These are phyloP conservation scores for Hanseniaspora nectarophila DNA, from an alignment of 805 yeast genomes.

Conservation along the genomic window DNA sequence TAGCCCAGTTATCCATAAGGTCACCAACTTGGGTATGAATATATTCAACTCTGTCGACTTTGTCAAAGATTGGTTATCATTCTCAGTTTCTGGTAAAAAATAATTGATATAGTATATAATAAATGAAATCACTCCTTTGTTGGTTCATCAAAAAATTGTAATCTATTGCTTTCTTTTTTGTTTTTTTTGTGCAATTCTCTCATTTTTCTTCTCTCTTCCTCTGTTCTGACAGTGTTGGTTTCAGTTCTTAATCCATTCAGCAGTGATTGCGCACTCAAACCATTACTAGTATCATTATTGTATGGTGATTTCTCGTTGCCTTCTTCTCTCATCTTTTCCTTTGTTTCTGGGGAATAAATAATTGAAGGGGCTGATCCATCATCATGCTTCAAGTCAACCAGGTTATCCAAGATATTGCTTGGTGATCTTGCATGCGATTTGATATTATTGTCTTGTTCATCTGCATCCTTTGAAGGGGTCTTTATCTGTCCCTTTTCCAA, in stretches of 20 bases:
- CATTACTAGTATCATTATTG: neutral
- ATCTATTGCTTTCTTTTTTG: conserved; percentile 7
- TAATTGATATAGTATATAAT: neutral
- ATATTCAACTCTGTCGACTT: conserved; percentile 50
- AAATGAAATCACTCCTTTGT: too few species aligned
- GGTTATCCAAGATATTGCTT: conserved; percentile 11
- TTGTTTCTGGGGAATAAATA: conserved; percentile 24
- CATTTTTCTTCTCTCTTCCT: conserved; percentile 24
- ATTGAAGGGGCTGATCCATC: conserved; percentile 22
- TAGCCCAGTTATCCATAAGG: conserved; percentile 60
- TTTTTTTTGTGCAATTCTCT: conserved; percentile 24
- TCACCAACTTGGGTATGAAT: conserved; percentile 67
- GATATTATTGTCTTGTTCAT: neutral
- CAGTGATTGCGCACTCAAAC: conserved; percentile 43
- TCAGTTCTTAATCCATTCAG: conserved; percentile 47
- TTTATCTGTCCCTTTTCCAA: conserved; percentile 15
- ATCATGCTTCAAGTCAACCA: conserved; percentile 19
- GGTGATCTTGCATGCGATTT: conserved; percentile 14
- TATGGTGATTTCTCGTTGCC: conserved; percentile 13
- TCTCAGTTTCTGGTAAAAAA: conserved; percentile 10
- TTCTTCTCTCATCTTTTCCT: neutral
- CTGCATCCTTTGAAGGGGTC: neutral
- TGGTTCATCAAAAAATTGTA: conserved; percentile 9
- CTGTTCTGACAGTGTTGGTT: conserved; percentile 17
- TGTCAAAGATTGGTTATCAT: conserved; percentile 35